Evolutionary conservation across 169 alveolate species (phyloP).

Genomic region (Plasmodium gonderi): DNA sequence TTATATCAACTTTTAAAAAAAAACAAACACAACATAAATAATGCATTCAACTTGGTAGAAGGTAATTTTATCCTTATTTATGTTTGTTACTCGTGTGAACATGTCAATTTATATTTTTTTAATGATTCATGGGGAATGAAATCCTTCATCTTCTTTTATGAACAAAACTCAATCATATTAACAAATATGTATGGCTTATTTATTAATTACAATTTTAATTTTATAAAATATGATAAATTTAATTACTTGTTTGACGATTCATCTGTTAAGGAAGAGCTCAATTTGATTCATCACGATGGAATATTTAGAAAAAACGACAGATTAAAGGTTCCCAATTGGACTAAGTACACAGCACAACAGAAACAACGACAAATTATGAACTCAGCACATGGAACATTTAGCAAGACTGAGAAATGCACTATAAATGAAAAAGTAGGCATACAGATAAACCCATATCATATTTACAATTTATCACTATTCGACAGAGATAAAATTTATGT

Average conservation of each 20-base stretch:
- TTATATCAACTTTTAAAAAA: slow-evolving; percentile 17
- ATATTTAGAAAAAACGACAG: background rate
- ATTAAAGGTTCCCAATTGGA: background rate
- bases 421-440: slow-evolving; percentile 38
- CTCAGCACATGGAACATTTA: background rate
- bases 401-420: background rate
- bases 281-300: slow-evolving; percentile 4
- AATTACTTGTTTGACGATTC: slow-evolving; percentile 6
- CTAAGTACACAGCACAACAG: background rate
- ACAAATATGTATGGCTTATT: slow-evolving; percentile 36
- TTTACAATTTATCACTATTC: background rate
- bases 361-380: background rate
- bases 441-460: slow-evolving; percentile 23
- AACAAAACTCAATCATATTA: background rate
- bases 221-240: background rate
- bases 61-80: slow-evolving; percentile 62
- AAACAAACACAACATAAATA: background rate
- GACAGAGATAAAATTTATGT: background rate
- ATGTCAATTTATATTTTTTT: slow-evolving; percentile 19
- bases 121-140: slow-evolving; percentile 56
- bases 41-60: slow-evolving; percentile 1
- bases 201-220: slow-evolving; percentile 42
- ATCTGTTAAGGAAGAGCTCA: background rate
- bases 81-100: background rate
- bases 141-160: slow-evolving; percentile 47